Percentiles rank a stretch among this genome's conserved stretches.
phyloP scores from a whole-genome alignment of 345 rosid genomes.

The thale cress (Arabidopsis thaliana) region DNA sequence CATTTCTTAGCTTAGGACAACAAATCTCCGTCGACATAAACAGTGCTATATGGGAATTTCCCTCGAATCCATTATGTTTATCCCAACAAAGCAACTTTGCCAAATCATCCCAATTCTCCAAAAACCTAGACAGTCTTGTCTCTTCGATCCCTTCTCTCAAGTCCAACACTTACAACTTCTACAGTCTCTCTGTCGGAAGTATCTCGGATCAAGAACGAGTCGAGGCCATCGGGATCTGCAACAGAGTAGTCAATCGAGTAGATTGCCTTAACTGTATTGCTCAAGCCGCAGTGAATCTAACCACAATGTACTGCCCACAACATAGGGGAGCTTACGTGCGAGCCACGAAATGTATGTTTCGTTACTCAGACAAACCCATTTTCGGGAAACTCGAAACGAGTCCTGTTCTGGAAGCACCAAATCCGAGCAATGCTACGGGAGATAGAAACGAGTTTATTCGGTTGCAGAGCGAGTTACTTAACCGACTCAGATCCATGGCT shows the following conservation, averaged over 20 bases:
- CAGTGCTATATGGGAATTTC: slow-evolving; percentile 19
- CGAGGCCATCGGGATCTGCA: slow-evolving; percentile 30
- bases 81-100: neutral
- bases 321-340: slow-evolving; percentile 19
- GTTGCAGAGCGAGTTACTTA: slow-evolving; percentile 26
- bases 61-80: neutral
- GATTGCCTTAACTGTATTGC: slow-evolving; percentile 25
- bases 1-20: slow-evolving; percentile 22
- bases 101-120: neutral
- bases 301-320: neutral
- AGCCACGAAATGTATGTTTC: slow-evolving; percentile 36
- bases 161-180: slow-evolving; percentile 31
- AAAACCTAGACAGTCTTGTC: slow-evolving; percentile 14
- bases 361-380: slow-evolving; percentile 31
- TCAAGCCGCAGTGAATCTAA: slow-evolving; percentile 17
- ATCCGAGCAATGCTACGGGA: slow-evolving; percentile 6
- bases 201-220: slow-evolving; percentile 30
- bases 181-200: slow-evolving; percentile 18
- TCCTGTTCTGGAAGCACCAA: slow-evolving; percentile 6
- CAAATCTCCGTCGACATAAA: neutral
- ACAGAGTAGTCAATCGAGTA: slow-evolving; percentile 19
- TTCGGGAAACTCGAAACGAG: neutral
- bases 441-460: slow-evolving; percentile 24
- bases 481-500: slow-evolving; percentile 1
- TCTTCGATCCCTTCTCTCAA: slow-evolving; percentile 20